phyloP scores from a whole-genome alignment of 805 yeast genomes.

The Phaffomyces thermotolerans region DNA sequence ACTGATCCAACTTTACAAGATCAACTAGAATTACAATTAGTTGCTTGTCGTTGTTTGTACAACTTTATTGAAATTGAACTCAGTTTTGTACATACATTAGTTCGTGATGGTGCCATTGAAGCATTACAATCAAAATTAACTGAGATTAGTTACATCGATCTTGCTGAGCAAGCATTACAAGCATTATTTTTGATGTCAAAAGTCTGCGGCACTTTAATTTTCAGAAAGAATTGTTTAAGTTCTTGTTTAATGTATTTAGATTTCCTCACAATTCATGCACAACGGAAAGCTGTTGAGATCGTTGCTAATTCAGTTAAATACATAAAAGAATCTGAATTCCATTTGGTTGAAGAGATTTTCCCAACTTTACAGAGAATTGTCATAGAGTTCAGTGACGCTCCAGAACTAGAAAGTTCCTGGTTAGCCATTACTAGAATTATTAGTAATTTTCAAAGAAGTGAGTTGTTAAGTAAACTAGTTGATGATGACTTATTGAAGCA shows the following conservation, averaged over 20 bases:
- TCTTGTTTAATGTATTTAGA: conserved; percentile 72
- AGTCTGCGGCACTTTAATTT: conserved; percentile 40
- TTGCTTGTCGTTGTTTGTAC: conserved; percentile 77
- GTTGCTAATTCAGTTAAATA: conserved; percentile 61
- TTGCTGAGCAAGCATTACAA: conserved; percentile 86
- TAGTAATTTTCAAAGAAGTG: conserved; percentile 38
- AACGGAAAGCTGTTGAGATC: conserved; percentile 67
- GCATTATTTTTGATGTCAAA: conserved; percentile 63
- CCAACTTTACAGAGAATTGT: conserved; percentile 50
- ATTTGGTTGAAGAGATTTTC: conserved; percentile 47
- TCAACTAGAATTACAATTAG: conserved; percentile 72
- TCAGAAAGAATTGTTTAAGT: conserved; percentile 53
- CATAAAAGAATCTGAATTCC: conserved; percentile 37
- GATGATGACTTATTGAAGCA: conserved; percentile 29
- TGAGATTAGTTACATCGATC: conserved; percentile 78
- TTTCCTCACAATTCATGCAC: conserved; percentile 85
- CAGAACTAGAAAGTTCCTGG: conserved; percentile 60
- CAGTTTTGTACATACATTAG: conserved; percentile 54
- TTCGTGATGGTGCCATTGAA: conserved; percentile 58
- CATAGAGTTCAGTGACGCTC: conserved; percentile 46
- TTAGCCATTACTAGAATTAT: conserved; percentile 53
- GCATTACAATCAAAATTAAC: conserved; percentile 56
- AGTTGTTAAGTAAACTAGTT: conserved; percentile 40
- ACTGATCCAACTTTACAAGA: conserved; percentile 49
- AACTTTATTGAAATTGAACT: conserved; percentile 72